phyloP scores from a whole-genome alignment of 2,329 filamentous ascomycete genomes.

The Lasiodiplodia sp. region DNA sequence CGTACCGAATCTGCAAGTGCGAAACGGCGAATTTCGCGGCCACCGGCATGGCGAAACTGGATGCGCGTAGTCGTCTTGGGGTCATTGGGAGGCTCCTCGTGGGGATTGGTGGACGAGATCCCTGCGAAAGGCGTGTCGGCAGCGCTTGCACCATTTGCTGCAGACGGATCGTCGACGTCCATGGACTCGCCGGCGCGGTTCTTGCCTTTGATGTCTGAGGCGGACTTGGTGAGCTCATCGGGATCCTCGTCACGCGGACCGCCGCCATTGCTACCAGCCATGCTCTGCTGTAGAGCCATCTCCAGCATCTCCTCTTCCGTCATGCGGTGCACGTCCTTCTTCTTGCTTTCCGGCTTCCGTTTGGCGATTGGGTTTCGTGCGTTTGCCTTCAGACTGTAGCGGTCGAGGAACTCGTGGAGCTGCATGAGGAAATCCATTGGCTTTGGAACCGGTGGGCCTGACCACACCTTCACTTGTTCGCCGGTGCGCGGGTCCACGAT shows the following conservation, averaged over 20 bases:
- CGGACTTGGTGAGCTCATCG: constrained; percentile 81
- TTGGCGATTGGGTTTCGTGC: constrained; percentile 93
- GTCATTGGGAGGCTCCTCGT: constrained; percentile 77
- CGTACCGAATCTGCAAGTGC: constrained; percentile 75
- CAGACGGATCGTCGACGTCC: constrained; percentile 37
- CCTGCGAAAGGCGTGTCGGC: constrained; percentile 65
- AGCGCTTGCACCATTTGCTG: constrained; percentile 41
- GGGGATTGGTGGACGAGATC: constrained; percentile 76
- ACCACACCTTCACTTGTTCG: constrained; percentile 97
- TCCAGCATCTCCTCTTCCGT: constrained; percentile 98
- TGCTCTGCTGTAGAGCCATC: constrained; percentile 88
- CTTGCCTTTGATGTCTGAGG: constrained; percentile 60
- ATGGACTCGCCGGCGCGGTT: constrained; percentile 49
- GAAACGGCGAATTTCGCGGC: constrained; percentile 89
- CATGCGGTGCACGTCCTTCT: constrained; percentile 82
- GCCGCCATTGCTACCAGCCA: constrained; percentile 63
- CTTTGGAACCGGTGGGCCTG: constrained; percentile 78
- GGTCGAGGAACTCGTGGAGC: constrained; percentile 93
- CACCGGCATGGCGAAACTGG: constrained; percentile 86
- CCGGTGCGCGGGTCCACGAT: constrained; percentile 96
- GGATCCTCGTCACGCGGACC: constrained; percentile 74
- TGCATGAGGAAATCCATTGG: constrained; percentile 86
- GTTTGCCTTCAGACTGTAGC: constrained; percentile 86
- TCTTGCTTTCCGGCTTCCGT: constrained; percentile 73
- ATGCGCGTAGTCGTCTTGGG: constrained; percentile 82